phyloP scores from a whole-genome alignment of 257 asterid genomes.

The Scutellaria minor region DNA sequence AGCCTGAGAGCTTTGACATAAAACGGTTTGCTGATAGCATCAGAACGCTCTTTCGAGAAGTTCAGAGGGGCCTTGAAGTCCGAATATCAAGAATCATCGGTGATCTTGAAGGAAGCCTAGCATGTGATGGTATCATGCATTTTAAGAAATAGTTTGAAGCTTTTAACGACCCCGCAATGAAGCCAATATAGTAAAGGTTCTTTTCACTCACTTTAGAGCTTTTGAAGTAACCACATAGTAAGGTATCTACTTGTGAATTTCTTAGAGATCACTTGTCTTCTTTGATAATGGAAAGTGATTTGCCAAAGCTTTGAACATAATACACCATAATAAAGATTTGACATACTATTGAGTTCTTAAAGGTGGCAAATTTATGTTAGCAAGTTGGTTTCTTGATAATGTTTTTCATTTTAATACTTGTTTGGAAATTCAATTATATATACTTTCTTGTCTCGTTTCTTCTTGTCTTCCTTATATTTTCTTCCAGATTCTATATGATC shows the following conservation, averaged over 20 bases:
- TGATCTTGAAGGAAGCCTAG: constrained; percentile 81
- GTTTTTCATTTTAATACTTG: neutral
- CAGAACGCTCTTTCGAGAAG: constrained; percentile 71
- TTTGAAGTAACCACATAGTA: constrained; percentile 27
- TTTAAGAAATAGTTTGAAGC: constrained; percentile 48
- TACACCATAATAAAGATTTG: too few species aligned
- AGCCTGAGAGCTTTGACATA: constrained; percentile 74
- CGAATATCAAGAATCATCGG: constrained; percentile 87
- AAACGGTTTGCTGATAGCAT: constrained; percentile 70
- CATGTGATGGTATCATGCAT: constrained; percentile 79
- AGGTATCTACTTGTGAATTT: constrained; percentile 4
- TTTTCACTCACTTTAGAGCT: constrained; percentile 30
- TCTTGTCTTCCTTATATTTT: neutral
- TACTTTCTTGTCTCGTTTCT: neutral
- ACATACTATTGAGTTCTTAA: too few species aligned
- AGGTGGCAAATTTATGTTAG: neutral
- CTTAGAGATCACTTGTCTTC: constrained; percentile 20
- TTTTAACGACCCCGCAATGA: constrained; percentile 27
- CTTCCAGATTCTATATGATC: neutral
- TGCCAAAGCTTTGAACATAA: constrained; percentile 11
- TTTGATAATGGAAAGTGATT: constrained; percentile 14
- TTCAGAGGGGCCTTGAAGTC: constrained; percentile 88
- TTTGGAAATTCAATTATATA: neutral
- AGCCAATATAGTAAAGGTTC: constrained; percentile 4
- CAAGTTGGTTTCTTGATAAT: neutral